A percentile compares a stretch with the other conserved stretches of the same genome.
Conservation (phyloP, 1,284 basidiomycete genomes). For the Papiliotrema nemorosa region DNA sequence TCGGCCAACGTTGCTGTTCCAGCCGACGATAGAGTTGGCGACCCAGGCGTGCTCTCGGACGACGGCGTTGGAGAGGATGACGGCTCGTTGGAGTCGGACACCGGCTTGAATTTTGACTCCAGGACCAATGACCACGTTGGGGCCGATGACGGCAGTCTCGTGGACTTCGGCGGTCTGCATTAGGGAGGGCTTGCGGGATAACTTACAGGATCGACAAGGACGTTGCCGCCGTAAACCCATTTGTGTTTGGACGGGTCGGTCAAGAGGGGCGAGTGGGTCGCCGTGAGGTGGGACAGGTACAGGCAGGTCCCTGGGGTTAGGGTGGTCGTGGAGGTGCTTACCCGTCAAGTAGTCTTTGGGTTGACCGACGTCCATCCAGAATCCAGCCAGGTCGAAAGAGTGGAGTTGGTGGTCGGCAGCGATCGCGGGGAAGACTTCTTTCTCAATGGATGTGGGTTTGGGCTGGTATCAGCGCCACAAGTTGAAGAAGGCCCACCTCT, state of each 20-base stretch:
- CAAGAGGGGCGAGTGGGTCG: slow-evolving; percentile 50
- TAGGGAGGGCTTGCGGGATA: not conserved
- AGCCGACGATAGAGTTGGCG: slow-evolving; percentile 54
- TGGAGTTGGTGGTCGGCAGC: slow-evolving; percentile 54
- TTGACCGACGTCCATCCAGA: slow-evolving; percentile 59
- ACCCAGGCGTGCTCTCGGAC: slow-evolving; percentile 56
- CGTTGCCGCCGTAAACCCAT: slow-evolving; percentile 54
- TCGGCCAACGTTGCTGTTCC: slow-evolving; percentile 55
- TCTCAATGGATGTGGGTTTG: slow-evolving; percentile 56
- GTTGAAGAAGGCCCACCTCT: slow-evolving; percentile 41
- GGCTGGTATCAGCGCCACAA: slow-evolving; percentile 28
- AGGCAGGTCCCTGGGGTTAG: slow-evolving; percentile 51
- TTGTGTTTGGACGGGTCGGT: slow-evolving; percentile 52
- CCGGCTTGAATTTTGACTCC: slow-evolving; percentile 54
- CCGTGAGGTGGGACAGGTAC: slow-evolving; percentile 54
- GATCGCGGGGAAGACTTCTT: slow-evolving; percentile 55
- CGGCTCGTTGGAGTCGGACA: slow-evolving; percentile 55
- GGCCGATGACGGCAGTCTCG: slow-evolving; percentile 53
- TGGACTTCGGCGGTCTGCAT: slow-evolving; percentile 52
- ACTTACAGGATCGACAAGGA: slow-evolving; percentile 52
- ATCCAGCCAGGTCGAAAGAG: slow-evolving; percentile 54
- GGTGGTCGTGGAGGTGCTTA: slow-evolving; percentile 11
- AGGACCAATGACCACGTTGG: slow-evolving; percentile 56
- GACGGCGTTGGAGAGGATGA: slow-evolving; percentile 52
- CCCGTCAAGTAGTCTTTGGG: slow-evolving; percentile 54